A percentile compares a stretch with the other conserved stretches of the same genome.
phyloP scores from a whole-genome alignment of 2,329 filamentous ascomycete genomes.

The Alternaria atra region DNA sequence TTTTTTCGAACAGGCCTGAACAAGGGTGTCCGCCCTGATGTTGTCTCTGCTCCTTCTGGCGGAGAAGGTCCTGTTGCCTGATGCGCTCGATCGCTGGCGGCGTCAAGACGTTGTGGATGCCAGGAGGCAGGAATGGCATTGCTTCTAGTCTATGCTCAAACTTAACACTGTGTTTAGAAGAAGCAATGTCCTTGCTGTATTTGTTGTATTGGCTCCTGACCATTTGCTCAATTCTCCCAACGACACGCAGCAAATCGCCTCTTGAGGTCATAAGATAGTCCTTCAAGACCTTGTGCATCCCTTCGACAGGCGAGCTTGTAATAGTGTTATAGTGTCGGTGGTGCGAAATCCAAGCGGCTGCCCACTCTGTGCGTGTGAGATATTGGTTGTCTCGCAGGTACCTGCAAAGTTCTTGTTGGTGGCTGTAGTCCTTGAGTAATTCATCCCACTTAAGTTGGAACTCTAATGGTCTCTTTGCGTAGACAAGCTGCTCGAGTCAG shows the following conservation, averaged over 20 bases:
- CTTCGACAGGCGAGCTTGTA: constrained; percentile 19
- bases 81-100: constrained; percentile 20
- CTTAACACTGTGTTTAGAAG: constrained; percentile 13
- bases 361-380: constrained; percentile 16
- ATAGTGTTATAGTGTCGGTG: constrained; percentile 19
- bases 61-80: constrained; percentile 19
- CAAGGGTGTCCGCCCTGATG: constrained; percentile 7
- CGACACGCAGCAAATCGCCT: constrained; percentile 18
- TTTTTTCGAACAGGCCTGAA: constrained; percentile 17
- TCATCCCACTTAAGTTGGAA: constrained; percentile 19
- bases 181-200: constrained; percentile 19
- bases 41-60: constrained; percentile 21
- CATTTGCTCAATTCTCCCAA: constrained; percentile 16
- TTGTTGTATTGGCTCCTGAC: constrained; percentile 15
- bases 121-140: constrained; percentile 17
- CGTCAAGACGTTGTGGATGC: constrained; percentile 18
- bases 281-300: constrained; percentile 23
- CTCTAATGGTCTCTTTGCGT: constrained; percentile 19
- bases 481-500: constrained; percentile 20
- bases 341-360: constrained; percentile 19
- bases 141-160: constrained; percentile 7
- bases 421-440: constrained; percentile 18
- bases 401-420: constrained; percentile 14
- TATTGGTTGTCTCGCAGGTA: constrained; percentile 19
- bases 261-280: constrained; percentile 23